Base-by-base conservation (phyloP, 2,329 filamentous ascomycete species). In the Beauveria brongniartii region DNA sequence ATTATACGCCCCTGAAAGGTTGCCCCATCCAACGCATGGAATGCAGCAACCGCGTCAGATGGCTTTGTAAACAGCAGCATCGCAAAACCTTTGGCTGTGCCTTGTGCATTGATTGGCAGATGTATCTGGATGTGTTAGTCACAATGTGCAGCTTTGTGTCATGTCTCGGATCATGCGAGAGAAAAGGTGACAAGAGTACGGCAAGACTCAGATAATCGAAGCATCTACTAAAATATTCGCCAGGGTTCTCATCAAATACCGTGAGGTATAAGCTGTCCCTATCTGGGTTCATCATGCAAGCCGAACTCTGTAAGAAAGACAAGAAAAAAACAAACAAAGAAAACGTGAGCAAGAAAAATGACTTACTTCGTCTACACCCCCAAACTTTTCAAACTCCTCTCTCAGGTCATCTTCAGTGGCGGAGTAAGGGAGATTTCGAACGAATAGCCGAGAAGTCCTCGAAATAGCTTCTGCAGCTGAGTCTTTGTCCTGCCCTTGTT, bases 151-250 rank as follows among this genome's bases (percentile, higher is more conserved):
- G n/a, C n/a, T 41, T 55, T 47, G 18, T 58, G 48, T 37, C 40
- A 44, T 51, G 28, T 65, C 58, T 63, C 66, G 60, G 63, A 30
- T 55, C 60, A 62, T 62, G 57, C 65, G 44, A 61, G 56, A 63
- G 62, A 65, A 63, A 68, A 64, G 65, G 34, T 59, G 59, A 63
- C 61, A 65, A 69, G 64, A 64, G 65, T 66, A 67, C 67, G 70
- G 64, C 65, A 65, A 71, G 67, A 63, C 60, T 92, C 89, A 94
- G 91, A 83, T 80, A 81, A 77, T 88, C 91, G 87, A 92, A 89
- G 91, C 90, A 96, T 97, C 93, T 99, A 99, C 94, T 97, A 99
- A 96, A 95, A 96, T 94, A 89, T 84, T 91, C 87, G 92, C 87
- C 88, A 26, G 87, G 85, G 76, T 82, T 91, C 81, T 85, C 90